A percentile compares a stretch with the other conserved stretches of the same genome.
Conservation (phyloP, 164 flowering plant genomes). For the Aristolochia californica region DNA sequence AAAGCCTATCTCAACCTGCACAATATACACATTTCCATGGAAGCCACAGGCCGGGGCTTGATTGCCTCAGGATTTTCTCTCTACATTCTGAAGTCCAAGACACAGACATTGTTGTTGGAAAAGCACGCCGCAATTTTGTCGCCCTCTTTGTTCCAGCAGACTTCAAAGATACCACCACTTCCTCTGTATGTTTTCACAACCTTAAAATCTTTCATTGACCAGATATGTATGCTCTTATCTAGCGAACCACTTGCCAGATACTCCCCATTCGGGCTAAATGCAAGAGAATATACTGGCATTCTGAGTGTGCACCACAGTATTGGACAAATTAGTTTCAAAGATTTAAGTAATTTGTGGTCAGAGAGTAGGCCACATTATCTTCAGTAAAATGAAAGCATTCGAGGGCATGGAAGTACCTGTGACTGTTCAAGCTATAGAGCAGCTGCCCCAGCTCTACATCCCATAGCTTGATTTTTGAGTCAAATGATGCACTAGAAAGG, state of each 20-base stretch:
- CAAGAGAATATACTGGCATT: slow-evolving; percentile 88
- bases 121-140: slow-evolving; percentile 86
- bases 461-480: slow-evolving; percentile 93
- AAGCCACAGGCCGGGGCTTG: too few species aligned
- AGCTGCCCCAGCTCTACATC: slow-evolving; percentile 62
- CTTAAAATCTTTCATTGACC: slow-evolving; percentile 84
- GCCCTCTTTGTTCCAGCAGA: slow-evolving; percentile 95
- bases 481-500: slow-evolving; percentile 77
- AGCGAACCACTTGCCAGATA: slow-evolving; percentile 86
- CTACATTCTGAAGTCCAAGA: slow-evolving; percentile 80
- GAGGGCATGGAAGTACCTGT: slow-evolving; percentile 37
- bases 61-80: too few species aligned
- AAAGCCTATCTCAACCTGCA: too few species aligned
- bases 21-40: too few species aligned
- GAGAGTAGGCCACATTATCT: too few species aligned
- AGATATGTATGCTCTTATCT: slow-evolving; percentile 68
- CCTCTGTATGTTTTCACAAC: slow-evolving; percentile 77
- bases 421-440: slow-evolving; percentile 62
- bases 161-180: slow-evolving; percentile 82
- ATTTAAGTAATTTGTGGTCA: neutral
- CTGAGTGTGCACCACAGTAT: slow-evolving; percentile 22
- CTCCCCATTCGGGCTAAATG: slow-evolving; percentile 89
- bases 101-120: slow-evolving; percentile 72
- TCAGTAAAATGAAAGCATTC: neutral
- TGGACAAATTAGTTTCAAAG: neutral